Conservation (phyloP, 2,329 filamentous ascomycete genomes). For the Blumeriella jaapii region DNA sequence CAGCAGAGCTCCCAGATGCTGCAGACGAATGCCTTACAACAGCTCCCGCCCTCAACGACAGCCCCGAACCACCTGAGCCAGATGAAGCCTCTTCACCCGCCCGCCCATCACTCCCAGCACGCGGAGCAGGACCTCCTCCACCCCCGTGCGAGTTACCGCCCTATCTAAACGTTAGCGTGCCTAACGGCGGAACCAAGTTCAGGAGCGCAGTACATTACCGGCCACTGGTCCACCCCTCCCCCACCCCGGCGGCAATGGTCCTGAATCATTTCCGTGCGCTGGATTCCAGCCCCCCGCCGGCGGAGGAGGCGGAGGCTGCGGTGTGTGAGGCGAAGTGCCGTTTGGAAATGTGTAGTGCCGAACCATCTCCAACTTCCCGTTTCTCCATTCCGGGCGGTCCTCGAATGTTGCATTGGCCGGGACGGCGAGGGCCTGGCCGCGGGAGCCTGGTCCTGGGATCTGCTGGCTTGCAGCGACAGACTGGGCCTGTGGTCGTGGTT, state of each 20-base stretch:
- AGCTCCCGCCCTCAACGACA: too few species aligned
- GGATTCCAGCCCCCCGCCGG: conserved; percentile 2
- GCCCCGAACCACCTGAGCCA: too few species aligned
- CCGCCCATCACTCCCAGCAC: too few species aligned
- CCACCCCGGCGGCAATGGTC: conserved; percentile 4
- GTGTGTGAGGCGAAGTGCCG: background rate
- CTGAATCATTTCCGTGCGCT: conserved; percentile 5
- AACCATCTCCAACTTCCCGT: background rate
- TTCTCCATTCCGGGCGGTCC: background rate
- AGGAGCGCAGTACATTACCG: too few species aligned
- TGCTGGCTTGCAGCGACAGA: background rate
- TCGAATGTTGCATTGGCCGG: background rate
- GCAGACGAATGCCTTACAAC: too few species aligned
- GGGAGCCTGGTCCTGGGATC: conserved; percentile 5
- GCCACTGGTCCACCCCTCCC: too few species aligned
- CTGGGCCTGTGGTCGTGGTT: background rate
- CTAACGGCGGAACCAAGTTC: too few species aligned
- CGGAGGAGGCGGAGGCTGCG: background rate
- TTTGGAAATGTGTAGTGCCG: conserved; percentile 2
- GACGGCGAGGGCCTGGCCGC: conserved; percentile 2
- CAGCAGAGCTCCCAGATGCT: too few species aligned
- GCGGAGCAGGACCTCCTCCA: too few species aligned
- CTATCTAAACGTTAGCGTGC: too few species aligned
- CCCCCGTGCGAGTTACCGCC: too few species aligned
- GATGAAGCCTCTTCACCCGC: too few species aligned